These are phyloP conservation scores for Entophlyctis luteolus DNA, from an alignment of 192 early-diverging fungal species.

Conservation along the genomic window DNA sequence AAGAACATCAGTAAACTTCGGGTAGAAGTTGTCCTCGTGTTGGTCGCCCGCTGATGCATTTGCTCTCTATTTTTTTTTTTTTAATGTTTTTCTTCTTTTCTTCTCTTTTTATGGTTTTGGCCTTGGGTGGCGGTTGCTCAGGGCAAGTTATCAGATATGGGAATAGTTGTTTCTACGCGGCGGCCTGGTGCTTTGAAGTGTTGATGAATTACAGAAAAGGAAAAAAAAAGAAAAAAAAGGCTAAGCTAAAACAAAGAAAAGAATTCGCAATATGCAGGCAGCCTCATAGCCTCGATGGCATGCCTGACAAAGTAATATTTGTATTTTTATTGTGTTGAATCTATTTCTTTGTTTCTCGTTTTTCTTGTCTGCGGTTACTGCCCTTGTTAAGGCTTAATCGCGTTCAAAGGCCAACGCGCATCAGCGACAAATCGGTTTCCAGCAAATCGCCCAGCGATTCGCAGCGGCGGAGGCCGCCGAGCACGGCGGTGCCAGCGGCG, in stretches of 20 bases:
- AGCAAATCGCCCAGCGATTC: constrained; percentile 7
- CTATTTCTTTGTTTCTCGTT: no score
- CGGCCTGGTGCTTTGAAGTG: no score
- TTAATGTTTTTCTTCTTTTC: constrained; percentile 4
- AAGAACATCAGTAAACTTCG: background rate
- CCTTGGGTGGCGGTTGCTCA: background rate
- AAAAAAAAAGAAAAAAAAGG: no score
- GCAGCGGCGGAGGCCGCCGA: no score
- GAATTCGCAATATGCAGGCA: no score
- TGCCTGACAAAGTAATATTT: no score
- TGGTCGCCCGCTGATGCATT: background rate
- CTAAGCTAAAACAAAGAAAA: no score
- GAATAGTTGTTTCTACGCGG: background rate
- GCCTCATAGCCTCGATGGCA: no score
- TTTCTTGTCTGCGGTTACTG: no score
- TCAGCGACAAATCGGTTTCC: constrained; percentile 17
- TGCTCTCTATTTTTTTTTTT: background rate
- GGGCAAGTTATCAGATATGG: background rate
- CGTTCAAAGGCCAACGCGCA: background rate
- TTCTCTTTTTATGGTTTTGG: background rate
- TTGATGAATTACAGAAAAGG: no score
- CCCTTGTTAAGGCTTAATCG: background rate
- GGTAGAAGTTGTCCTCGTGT: background rate
- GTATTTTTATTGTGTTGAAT: no score
- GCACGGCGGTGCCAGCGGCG: no score